A percentile compares a stretch with the other conserved stretches of the same genome.
Evolutionary conservation across 805 yeast species (phyloP).

Genomic region (Candida jianshihensis): DNA sequence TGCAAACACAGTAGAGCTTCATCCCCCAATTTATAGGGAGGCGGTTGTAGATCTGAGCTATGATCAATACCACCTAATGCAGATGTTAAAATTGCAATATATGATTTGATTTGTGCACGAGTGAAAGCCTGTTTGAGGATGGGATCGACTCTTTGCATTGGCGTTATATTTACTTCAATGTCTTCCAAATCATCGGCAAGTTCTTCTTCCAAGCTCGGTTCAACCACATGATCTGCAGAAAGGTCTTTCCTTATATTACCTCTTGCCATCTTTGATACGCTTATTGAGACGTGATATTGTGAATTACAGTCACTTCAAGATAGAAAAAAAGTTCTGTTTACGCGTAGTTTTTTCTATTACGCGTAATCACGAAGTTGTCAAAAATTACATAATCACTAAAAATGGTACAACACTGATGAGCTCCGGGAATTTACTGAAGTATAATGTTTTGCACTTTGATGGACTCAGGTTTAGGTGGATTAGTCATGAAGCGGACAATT

Average conservation of each 20-base stretch:
- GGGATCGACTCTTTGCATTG: not conserved
- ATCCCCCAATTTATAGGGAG: constrained; percentile 73
- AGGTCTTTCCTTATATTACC: not conserved
- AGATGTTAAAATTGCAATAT: constrained; percentile 73
- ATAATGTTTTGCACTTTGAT: too few relatives aligned
- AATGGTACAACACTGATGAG: too few relatives aligned
- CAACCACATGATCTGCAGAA: not conserved
- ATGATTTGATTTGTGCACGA: constrained; percentile 39
- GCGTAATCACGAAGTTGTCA: too few relatives aligned
- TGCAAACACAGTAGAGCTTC: constrained; percentile 70
- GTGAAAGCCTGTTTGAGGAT: not conserved
- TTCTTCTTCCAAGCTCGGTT: not conserved
- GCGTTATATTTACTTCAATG: not conserved
- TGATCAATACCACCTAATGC: constrained; percentile 90
- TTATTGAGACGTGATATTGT: too few relatives aligned
- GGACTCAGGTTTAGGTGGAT: too few relatives aligned
- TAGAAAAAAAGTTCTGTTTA: too few relatives aligned
- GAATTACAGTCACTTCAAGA: too few relatives aligned
- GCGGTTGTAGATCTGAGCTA: constrained; percentile 36
- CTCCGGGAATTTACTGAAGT: too few relatives aligned
- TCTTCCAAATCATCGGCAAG: not conserved
- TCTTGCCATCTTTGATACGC: not conserved
- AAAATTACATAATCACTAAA: too few relatives aligned
- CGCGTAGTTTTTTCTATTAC: too few relatives aligned
- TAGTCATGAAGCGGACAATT: too few relatives aligned